Conservation (phyloP, 441 rosid genomes). For the Macaranga tanarius region DNA sequence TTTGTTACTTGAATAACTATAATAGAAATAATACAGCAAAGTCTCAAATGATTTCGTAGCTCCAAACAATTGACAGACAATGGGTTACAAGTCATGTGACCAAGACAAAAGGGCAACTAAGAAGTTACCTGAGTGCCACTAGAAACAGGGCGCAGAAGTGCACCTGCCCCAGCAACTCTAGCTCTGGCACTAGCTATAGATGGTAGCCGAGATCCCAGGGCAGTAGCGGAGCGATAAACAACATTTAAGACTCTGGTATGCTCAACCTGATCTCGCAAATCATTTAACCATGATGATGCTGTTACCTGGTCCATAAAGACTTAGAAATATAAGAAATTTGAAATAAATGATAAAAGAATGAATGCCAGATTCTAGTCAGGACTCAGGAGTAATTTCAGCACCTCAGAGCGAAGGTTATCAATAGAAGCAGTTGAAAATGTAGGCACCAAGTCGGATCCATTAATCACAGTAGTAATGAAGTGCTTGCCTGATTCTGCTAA, state of each 20-base stretch:
- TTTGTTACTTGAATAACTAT: not conserved
- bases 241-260: constrained; percentile 80
- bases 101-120: not conserved
- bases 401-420: constrained; percentile 95
- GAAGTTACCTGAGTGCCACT: constrained; percentile 76
- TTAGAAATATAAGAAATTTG: not conserved
- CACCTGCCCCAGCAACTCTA: constrained; percentile 93
- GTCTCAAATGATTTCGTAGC: not conserved
- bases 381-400: constrained; percentile 31
- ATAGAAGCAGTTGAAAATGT: constrained; percentile 87
- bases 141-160: constrained; percentile 84
- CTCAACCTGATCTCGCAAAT: constrained; percentile 89
- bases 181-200: constrained; percentile 94
- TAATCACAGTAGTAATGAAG: constrained; percentile 70
- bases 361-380: not conserved
- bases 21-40: not conserved
- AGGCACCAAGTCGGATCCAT: constrained; percentile 96
- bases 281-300: constrained; percentile 94
- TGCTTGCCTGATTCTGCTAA: constrained; percentile 97
- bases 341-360: constrained; percentile 8
- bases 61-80: not conserved
- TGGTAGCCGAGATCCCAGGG: constrained; percentile 88
- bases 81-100: not conserved
- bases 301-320: constrained; percentile 58
- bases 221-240: constrained; percentile 93